Evolutionary conservation across 2,329 filamentous ascomycete genomes (phyloP), one percentile per base, ranked within the genome.

Genomic region (Claviceps sp.): DNA sequence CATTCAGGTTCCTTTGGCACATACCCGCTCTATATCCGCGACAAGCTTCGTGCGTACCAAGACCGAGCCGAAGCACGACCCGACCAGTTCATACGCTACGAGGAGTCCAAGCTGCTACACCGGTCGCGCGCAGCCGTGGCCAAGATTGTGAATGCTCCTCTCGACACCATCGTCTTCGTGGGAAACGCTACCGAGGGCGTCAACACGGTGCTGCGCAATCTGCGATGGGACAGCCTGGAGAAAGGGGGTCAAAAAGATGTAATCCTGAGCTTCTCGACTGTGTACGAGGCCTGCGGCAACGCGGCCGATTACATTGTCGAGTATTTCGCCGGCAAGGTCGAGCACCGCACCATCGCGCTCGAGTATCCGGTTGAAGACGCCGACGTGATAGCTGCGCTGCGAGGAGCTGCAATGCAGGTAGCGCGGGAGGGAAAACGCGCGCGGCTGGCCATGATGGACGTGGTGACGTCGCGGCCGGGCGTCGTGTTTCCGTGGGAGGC

Each of bases 241-340:
- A 40, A 16, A 3, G 7, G n/a, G 6, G n/a, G 38, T 7, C 38
- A n/a, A n/a, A 78, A 80, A 23, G 90, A 96, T 62, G 81, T 85
- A 55, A 85, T 94, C 55, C 60, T 95, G 45, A 84, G 82, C 66
- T 94, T 95, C 62, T 77, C 76, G 39, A 88, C 86, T 42, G 77
- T 89, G 50, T 95, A 95, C 64, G 82, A 82, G 52, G 82, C 80
- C 1, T 89, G 88, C 62, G 84, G 82, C 52, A 88, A 87, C 61
- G 82, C 82, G 0, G 71, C 93, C 17, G 73, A 82, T 43, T 91
- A 71, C 52, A 68, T 93, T 38, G 72, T 77, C n/a, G 89, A 95
- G 62, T 81, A 77, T 2, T 79, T 74, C 2, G 70, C 57, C 0
- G 70, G 68, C 1, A 62, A 60, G 1, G 68, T 80, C 11, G 61